These are phyloP conservation scores for Plectosphaerella cucumerina DNA, from an alignment of 2,329 filamentous ascomycete genomes.

Conservation along the genomic window DNA sequence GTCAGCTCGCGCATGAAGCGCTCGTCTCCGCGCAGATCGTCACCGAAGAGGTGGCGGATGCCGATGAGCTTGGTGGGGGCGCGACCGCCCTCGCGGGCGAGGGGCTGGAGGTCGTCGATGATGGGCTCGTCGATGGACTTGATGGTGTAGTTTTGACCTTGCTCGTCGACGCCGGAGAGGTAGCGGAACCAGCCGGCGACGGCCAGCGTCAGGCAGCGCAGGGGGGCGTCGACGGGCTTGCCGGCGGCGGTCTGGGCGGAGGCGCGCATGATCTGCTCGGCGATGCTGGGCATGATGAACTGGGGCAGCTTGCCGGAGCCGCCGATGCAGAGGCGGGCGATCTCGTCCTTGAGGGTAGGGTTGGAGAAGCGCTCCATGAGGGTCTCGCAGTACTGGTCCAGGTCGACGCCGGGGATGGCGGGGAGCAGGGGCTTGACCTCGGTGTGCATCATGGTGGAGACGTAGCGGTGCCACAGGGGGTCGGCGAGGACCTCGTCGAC, in stretches of 20 bases:
- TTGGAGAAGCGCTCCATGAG: constrained; percentile 52
- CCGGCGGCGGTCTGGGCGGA: not conserved
- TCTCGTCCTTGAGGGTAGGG: constrained; percentile 52
- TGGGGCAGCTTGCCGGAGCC: constrained; percentile 51
- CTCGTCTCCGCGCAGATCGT: constrained; percentile 43
- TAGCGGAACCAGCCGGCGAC: constrained; percentile 47
- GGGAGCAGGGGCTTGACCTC: constrained; percentile 50
- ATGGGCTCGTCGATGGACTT: constrained; percentile 39
- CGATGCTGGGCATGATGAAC: constrained; percentile 44
- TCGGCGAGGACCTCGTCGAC: constrained; percentile 50
- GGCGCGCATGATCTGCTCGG: constrained; percentile 31
- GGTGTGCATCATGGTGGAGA: constrained; percentile 52
- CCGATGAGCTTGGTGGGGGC: constrained; percentile 37
- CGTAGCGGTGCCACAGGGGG: constrained; percentile 39
- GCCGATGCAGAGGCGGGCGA: constrained; percentile 46
- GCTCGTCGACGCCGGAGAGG: constrained; percentile 44
- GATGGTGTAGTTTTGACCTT: constrained; percentile 33
- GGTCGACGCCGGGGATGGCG: constrained; percentile 43
- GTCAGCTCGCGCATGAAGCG: constrained; percentile 42
- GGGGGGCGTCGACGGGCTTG: constrained; percentile 33
- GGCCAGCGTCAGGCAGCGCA: constrained; percentile 44
- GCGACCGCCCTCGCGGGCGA: constrained; percentile 37
- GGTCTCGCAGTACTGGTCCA: constrained; percentile 48
- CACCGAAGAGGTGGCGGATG: constrained; percentile 44
- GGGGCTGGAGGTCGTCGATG: constrained; percentile 40